phyloP scores from a whole-genome alignment of 2,329 filamentous ascomycete genomes.

The Neonectria faginata region DNA sequence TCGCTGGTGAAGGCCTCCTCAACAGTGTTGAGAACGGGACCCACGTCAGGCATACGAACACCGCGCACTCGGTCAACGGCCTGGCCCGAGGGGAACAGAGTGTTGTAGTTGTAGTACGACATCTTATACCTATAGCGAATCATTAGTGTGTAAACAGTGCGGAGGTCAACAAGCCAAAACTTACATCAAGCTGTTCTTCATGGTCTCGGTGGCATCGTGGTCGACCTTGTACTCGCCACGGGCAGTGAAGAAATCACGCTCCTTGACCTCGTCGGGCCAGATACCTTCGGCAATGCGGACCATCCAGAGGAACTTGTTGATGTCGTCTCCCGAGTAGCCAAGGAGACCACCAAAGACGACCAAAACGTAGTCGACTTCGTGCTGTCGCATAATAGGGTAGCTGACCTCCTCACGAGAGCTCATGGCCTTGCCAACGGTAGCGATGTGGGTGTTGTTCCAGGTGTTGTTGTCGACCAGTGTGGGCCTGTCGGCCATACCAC shows the following conservation, averaged over 20 bases:
- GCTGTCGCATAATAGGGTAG: constrained; percentile 97
- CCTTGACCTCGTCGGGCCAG: constrained; percentile 99
- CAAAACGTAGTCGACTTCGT: constrained; percentile 98
- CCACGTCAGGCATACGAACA: constrained; percentile 81
- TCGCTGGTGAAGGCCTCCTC: constrained; percentile 99
- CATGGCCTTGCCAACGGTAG: constrained; percentile 99
- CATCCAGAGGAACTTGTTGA: constrained; percentile 99
- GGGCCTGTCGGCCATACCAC: constrained; percentile 97
- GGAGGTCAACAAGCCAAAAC: constrained; percentile 49
- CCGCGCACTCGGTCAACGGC: constrained; percentile 90
- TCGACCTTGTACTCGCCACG: constrained; percentile 97
- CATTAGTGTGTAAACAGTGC: constrained; percentile 26
- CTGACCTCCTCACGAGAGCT: constrained; percentile 96
- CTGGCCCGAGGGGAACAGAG: constrained; percentile 91
- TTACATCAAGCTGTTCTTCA: constrained; percentile 99
- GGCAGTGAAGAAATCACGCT: constrained; percentile 93
- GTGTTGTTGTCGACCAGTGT: constrained; percentile 99
- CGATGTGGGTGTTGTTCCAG: constrained; percentile 99
- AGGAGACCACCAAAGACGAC: constrained; percentile 96
- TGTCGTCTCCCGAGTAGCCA: constrained; percentile 97
- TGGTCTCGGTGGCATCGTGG: constrained; percentile 90
- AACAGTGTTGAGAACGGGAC: constrained; percentile 86
- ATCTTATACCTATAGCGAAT: constrained; percentile 90
- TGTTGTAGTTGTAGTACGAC: constrained; percentile 98
- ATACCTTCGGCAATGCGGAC: constrained; percentile 98